A percentile compares a stretch with the other conserved stretches of the same genome.
phyloP scores from a whole-genome alignment of 1,284 basidiomycete genomes.

The Sanghuangporus baumii region DNA sequence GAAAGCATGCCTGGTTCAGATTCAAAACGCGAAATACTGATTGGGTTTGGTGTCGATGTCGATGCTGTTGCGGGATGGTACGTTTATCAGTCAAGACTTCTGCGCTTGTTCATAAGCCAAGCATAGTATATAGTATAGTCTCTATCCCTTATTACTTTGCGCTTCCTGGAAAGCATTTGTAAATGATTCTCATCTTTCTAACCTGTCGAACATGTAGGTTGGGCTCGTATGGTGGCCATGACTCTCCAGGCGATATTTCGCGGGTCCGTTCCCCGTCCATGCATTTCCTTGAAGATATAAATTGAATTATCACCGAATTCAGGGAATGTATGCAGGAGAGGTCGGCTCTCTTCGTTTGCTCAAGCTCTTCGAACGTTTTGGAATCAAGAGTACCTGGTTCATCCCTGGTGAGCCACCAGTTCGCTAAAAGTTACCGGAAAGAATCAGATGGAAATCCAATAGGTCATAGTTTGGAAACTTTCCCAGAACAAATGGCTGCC shows the following conservation, averaged over 20 bases:
- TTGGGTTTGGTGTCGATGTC: slow-evolving; percentile 56
- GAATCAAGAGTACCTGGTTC: slow-evolving; percentile 67
- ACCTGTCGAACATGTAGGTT: slow-evolving; percentile 36
- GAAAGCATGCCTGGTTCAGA: not conserved
- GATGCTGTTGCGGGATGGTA: slow-evolving; percentile 64
- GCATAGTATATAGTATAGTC: not conserved
- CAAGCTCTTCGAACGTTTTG: slow-evolving; percentile 69
- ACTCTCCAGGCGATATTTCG: slow-evolving; percentile 61
- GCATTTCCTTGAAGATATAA: not conserved
- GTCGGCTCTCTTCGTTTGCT: slow-evolving; percentile 64
- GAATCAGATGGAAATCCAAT: not conserved
- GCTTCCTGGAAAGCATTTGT: not conserved
- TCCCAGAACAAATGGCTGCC: slow-evolving; percentile 58
- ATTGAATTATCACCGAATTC: not conserved
- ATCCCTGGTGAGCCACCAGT: slow-evolving; percentile 48
- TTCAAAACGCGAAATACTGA: slow-evolving; percentile 29
- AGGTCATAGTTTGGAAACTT: slow-evolving; percentile 69
- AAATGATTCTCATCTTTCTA: not conserved
- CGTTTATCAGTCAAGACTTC: slow-evolving; percentile 13
- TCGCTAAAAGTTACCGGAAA: not conserved
- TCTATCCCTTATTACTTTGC: not conserved
- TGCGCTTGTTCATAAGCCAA: not conserved
- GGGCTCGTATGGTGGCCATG: slow-evolving; percentile 65
- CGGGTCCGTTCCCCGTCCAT: slow-evolving; percentile 32
- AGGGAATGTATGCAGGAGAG: slow-evolving; percentile 72